Evolutionary conservation across 192 early-diverging fungal genomes (phyloP).

Genomic region (Glomus cerebriforme): DNA sequence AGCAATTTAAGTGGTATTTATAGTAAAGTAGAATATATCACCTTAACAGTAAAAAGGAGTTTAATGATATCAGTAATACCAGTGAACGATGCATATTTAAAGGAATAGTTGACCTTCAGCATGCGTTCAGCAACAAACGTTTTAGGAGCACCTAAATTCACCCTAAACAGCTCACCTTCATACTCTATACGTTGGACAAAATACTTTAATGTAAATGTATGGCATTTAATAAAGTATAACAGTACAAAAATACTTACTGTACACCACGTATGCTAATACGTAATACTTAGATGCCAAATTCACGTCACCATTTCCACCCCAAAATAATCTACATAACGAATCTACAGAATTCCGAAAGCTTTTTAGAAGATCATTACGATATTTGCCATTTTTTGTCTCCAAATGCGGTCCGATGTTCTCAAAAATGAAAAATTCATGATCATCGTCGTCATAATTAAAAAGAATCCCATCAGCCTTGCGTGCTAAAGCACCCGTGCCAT

Average conservation of each 20-base stretch:
- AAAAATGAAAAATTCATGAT: constrained; percentile 12
- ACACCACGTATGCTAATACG: background rate
- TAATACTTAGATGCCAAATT: background rate
- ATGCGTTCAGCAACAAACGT: background rate
- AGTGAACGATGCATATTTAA: background rate
- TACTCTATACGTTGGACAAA: background rate
- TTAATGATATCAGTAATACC: background rate
- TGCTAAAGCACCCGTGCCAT: background rate
- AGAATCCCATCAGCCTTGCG: constrained; percentile 20
- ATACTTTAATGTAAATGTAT: background rate
- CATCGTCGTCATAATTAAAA: constrained; percentile 17
- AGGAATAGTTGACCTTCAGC: background rate
- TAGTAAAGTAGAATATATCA: background rate
- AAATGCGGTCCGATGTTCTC: background rate
- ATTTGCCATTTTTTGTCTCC: background rate
- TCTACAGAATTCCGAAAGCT: constrained; percentile 3
- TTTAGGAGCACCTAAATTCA: constrained; percentile 10
- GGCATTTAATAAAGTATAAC: background rate
- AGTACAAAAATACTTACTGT: constrained; percentile 11
- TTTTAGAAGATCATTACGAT: constrained; percentile 2
- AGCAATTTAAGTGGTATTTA: background rate
- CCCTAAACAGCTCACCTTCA: background rate
- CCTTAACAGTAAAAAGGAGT: constrained; percentile 6
- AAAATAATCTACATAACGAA: constrained; percentile 1
- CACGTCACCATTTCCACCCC: background rate